phyloP scores from a whole-genome alignment of 805 yeast species.

The Tetrapisispora fleetii region DNA sequence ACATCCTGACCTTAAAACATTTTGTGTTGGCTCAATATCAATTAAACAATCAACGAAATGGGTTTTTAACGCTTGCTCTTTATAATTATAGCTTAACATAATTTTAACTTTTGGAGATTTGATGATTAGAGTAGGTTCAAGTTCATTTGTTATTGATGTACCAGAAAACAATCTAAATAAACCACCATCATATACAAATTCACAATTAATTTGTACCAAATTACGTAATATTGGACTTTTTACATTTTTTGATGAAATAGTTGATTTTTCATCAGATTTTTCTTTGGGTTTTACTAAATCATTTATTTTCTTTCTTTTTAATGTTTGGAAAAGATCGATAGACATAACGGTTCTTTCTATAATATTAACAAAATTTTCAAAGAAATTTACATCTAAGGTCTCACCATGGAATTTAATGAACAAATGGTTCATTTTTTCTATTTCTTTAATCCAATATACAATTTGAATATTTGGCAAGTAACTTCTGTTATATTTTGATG shows the following conservation, averaged over 20 bases:
- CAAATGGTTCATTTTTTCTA: slow-evolving; percentile 34
- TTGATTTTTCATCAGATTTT: not conserved
- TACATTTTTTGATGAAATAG: not conserved
- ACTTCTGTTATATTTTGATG: slow-evolving; percentile 46
- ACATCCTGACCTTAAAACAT: slow-evolving; percentile 59
- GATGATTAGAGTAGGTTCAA: slow-evolving; percentile 44
- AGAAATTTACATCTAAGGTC: slow-evolving; percentile 52
- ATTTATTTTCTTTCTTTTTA: slow-evolving; percentile 11
- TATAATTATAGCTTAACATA: slow-evolving; percentile 39
- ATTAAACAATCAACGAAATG: slow-evolving; percentile 24
- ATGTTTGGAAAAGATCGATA: slow-evolving; percentile 34
- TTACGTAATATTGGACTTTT: slow-evolving; percentile 18
- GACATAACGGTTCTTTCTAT: slow-evolving; percentile 46
- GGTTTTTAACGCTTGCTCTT: slow-evolving; percentile 8
- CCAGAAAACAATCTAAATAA: slow-evolving; percentile 35
- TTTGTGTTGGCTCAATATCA: slow-evolving; percentile 46
- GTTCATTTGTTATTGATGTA: slow-evolving; percentile 33
- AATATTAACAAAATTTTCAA: slow-evolving; percentile 45
- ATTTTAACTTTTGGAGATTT: slow-evolving; percentile 69
- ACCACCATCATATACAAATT: slow-evolving; percentile 61
- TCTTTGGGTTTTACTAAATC: not conserved
- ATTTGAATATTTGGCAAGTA: slow-evolving; percentile 62
- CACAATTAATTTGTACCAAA: slow-evolving; percentile 38
- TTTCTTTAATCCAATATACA: slow-evolving; percentile 22
- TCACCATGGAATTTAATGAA: slow-evolving; percentile 54